Evolutionary conservation across 345 rosid species (phyloP).

Genomic region (Excoecaria agallocha): DNA sequence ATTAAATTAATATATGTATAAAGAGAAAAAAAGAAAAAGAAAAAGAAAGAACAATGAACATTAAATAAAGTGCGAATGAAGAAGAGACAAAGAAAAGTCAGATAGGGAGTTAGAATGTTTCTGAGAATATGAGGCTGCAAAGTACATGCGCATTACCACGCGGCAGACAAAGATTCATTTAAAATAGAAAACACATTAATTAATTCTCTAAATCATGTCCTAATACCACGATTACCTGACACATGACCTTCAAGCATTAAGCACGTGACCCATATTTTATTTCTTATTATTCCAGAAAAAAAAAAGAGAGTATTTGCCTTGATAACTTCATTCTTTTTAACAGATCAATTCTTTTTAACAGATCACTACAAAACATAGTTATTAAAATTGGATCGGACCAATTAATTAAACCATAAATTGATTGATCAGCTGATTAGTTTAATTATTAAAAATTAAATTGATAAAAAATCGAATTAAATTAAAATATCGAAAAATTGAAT

Average conservation of each 20-base stretch:
- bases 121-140: constrained; percentile 1
- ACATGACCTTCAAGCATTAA: constrained; percentile 7
- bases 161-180: constrained; percentile 43
- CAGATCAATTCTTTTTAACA: too few relatives aligned
- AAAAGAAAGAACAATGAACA: too few relatives aligned
- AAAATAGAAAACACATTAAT: background rate
- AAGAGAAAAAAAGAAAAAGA: too few relatives aligned
- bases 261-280: constrained; percentile 44
- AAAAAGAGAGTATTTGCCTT: background rate
- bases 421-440: too few relatives aligned
- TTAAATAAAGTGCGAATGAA: background rate
- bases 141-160: constrained; percentile 54
- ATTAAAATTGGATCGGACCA: too few relatives aligned
- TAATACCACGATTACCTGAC: constrained; percentile 35
- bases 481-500: too few relatives aligned
- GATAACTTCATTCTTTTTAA: background rate
- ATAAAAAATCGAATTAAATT: too few relatives aligned
- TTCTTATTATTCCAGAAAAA: constrained; percentile 25
- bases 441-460: too few relatives aligned
- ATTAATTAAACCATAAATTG: too few relatives aligned
- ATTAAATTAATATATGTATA: too few relatives aligned
- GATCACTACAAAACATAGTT: too few relatives aligned
- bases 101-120: background rate
- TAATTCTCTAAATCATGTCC: constrained; percentile 25
- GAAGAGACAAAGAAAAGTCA: background rate